Conservation (phyloP, 495 filamentous ascomycete genomes). For the Penicillium crystallinum region DNA sequence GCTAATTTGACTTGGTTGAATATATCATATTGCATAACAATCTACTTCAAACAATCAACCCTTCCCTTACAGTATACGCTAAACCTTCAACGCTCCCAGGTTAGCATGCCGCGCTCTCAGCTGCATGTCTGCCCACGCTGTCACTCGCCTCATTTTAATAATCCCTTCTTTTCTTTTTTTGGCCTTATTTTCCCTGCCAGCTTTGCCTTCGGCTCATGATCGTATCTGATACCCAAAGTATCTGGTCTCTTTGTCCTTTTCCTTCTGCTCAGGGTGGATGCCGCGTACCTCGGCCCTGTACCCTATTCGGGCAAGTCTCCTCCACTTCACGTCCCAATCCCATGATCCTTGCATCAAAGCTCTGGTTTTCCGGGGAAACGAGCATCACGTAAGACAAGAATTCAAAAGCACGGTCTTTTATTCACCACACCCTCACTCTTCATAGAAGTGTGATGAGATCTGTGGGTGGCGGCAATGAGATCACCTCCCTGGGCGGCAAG, state of each 20-base stretch:
- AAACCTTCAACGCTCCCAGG: no score
- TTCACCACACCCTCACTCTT: background rate
- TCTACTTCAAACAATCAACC: background rate
- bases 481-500: constrained; percentile 4
- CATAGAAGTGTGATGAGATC: constrained; percentile 4
- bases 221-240: background rate
- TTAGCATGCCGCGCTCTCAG: no score
- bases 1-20: no score
- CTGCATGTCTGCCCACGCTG: background rate
- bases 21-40: background rate
- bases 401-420: background rate
- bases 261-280: background rate
- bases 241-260: constrained; percentile 2
- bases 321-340: constrained; percentile 16
- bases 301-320: constrained; percentile 24
- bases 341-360: constrained; percentile 2
- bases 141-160: constrained; percentile 13
- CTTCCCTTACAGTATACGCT: no score
- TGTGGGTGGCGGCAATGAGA: background rate
- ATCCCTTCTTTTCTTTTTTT: constrained; percentile 13
- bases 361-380: background rate
- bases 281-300: constrained; percentile 24
- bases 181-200: background rate
- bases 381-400: background rate
- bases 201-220: background rate